A percentile compares a stretch with the other conserved stretches of the same genome.
phyloP scores from a whole-genome alignment of 1,139 yeast genomes.

The Blastobotrys proliferans region DNA sequence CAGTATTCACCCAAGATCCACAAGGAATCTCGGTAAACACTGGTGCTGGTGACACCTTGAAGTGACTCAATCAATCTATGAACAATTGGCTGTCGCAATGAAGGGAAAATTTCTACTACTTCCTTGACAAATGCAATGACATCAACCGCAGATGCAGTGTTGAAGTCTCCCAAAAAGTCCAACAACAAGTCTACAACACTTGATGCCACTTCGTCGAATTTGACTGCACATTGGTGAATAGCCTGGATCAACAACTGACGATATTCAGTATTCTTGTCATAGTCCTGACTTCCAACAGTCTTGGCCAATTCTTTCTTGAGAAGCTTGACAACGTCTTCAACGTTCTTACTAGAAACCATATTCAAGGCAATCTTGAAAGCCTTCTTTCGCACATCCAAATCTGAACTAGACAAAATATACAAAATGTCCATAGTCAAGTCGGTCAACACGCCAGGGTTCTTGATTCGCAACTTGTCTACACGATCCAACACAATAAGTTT shows the following conservation, averaged over 20 bases:
- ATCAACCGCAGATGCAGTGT: slow-evolving; percentile 82
- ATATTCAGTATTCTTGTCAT: slow-evolving; percentile 76
- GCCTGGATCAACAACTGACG: slow-evolving; percentile 85
- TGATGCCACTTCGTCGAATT: slow-evolving; percentile 86
- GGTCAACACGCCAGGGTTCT: slow-evolving; percentile 80
- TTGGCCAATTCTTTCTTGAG: slow-evolving; percentile 86
- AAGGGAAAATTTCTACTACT: slow-evolving; percentile 89
- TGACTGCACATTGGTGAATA: slow-evolving; percentile 84
- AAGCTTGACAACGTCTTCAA: slow-evolving; percentile 87
- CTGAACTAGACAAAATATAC: slow-evolving; percentile 81
- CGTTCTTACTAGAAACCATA: slow-evolving; percentile 81
- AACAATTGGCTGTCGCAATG: slow-evolving; percentile 64
- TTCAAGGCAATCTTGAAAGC: slow-evolving; percentile 79
- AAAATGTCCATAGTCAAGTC: slow-evolving; percentile 83
- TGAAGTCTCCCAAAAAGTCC: slow-evolving; percentile 81
- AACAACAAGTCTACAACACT: slow-evolving; percentile 83
- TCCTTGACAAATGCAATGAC: slow-evolving; percentile 88
- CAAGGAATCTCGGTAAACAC: slow-evolving; percentile 86
- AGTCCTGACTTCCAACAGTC: slow-evolving; percentile 54
- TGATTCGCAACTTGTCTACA: slow-evolving; percentile 67
- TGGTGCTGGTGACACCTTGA: slow-evolving; percentile 73
- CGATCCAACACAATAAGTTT: slow-evolving; percentile 88
- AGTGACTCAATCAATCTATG: slow-evolving; percentile 60
- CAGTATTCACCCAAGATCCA: slow-evolving; percentile 97
- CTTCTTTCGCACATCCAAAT: slow-evolving; percentile 83